These are phyloP conservation scores for Asparagopsis taxiformis DNA, from an alignment of 31 red algal genomes.

Conservation along the genomic window DNA sequence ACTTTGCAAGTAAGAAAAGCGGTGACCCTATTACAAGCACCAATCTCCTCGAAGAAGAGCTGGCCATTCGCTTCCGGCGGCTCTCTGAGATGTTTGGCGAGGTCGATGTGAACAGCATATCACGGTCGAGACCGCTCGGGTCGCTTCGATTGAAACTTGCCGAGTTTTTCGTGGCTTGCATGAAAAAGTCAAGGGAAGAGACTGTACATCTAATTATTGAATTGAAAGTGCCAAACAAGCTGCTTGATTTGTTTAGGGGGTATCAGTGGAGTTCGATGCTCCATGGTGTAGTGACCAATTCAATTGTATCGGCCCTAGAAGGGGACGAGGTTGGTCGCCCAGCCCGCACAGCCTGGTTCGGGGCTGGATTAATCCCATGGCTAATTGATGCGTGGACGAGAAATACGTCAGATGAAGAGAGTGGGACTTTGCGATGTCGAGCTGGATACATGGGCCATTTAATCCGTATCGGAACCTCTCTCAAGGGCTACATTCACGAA, in stretches of 20 bases:
- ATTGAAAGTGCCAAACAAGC: constrained; percentile 44
- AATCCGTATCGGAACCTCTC: constrained; percentile 59
- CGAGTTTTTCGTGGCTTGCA: constrained; percentile 80
- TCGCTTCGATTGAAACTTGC: constrained; percentile 68
- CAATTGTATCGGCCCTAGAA: constrained; percentile 30
- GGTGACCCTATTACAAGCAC: constrained; percentile 44
- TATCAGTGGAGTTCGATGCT: constrained; percentile 85
- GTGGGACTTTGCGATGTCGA: constrained; percentile 12
- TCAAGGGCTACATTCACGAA: constrained; percentile 28
- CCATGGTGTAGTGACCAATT: constrained; percentile 53
- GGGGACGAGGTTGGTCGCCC: constrained; percentile 23
- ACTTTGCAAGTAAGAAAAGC: constrained; percentile 21
- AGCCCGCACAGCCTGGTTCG: constrained; percentile 51
- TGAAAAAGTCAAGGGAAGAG: constrained; percentile 38
- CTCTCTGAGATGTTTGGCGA: constrained; percentile 59
- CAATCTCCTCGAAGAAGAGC: constrained; percentile 29
- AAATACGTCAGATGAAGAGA: constrained; percentile 15
- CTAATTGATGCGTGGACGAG: constrained; percentile 47
- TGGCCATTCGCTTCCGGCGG: constrained; percentile 41
- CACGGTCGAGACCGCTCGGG: constrained; percentile 34
- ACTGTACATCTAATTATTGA: constrained; percentile 41
- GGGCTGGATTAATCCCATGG: constrained; percentile 68
- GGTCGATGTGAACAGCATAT: neutral
- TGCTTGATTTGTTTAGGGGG: constrained; percentile 55
- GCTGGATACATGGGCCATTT: constrained; percentile 80